Evolutionary conservation across 2,329 filamentous ascomycete species (phyloP), one percentile per base, ranked within the genome.

Genomic region (Bipolaris oryzae): DNA sequence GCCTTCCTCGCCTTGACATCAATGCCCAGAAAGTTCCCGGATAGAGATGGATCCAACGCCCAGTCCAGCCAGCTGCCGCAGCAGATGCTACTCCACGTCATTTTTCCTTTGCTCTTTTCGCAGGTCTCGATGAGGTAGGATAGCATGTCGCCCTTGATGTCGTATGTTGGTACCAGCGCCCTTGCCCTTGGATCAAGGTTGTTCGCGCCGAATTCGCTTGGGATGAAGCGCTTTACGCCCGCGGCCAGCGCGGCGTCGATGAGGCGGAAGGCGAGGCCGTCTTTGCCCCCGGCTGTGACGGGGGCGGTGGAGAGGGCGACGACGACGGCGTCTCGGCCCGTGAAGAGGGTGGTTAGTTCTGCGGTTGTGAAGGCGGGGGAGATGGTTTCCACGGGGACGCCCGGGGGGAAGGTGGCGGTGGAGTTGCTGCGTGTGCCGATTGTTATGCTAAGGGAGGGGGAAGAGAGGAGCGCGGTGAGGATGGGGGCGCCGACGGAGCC

Each of bases 241-340:
- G 76, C 75, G 1, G 74, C 69, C 35, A 78, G 62, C 15, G 77
- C 70, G 3, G 77, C 78, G 48, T 79, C 76, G 44, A 80, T 71
- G 18, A 80, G 62, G 13, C 64, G 60, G 55, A 64, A 64, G 4
- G 61, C 61, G 35, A 70, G 55, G 18, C 64, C 57, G 18, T 66
- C 58, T 37, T 47, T 48, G 5, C 54, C 57, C 23, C 64, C 61
- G 23, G 62, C 43, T 7, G 65, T 68, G n/a, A 73, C 62, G 2
- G 68, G 65, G 2, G 55, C 44, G 4, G 67, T 67, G 37, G 58
- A 62, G 2, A 78, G 50, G 13, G 70, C 69, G 21, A 72, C 71
- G 35, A 80, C 62, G 44, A 79, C 69, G 16, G 75, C 78, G 42
- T 79, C 73, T 41, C 73, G 69, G 23, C 69, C 76, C 45, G 60